phyloP scores from a whole-genome alignment of 768 basidiomycete genomes.

The Suillus subalutaceus region DNA sequence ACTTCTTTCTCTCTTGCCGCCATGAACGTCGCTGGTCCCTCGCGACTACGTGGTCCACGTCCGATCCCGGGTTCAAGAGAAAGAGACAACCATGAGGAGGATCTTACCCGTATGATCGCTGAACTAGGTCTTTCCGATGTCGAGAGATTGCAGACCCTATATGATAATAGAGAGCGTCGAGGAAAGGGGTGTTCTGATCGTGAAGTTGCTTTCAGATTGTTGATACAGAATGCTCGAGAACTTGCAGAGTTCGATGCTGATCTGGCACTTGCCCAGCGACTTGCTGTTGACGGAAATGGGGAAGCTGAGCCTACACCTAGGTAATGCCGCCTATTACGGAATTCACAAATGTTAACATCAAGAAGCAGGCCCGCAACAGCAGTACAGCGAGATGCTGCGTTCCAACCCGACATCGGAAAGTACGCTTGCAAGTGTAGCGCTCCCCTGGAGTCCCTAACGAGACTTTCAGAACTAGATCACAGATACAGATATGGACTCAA shows the following conservation, averaged over 20 bases:
- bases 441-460: neutral
- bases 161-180: conserved; percentile 4
- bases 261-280: neutral
- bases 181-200: conserved; percentile 22
- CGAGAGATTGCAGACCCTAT: conserved; percentile 20
- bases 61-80: conserved; percentile 16
- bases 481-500: conserved; percentile 19
- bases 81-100: conserved; percentile 27
- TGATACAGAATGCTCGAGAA: conserved; percentile 26
- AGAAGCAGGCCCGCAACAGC: neutral
- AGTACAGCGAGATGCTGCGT: neutral
- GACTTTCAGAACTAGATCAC: neutral
- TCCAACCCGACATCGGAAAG: neutral
- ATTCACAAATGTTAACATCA: neutral
- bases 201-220: conserved; percentile 26
- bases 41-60: conserved; percentile 12
- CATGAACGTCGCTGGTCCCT: conserved; percentile 32
- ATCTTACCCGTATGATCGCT: conserved; percentile 22
- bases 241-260: conserved; percentile 14
- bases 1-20: neutral
- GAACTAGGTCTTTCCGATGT: conserved; percentile 23
- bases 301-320: neutral
- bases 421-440: neutral
- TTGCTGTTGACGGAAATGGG: neutral
- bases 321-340: neutral